These are phyloP conservation scores for Kuraishia borneana DNA, from an alignment of 805 yeast species.

Conservation along the genomic window DNA sequence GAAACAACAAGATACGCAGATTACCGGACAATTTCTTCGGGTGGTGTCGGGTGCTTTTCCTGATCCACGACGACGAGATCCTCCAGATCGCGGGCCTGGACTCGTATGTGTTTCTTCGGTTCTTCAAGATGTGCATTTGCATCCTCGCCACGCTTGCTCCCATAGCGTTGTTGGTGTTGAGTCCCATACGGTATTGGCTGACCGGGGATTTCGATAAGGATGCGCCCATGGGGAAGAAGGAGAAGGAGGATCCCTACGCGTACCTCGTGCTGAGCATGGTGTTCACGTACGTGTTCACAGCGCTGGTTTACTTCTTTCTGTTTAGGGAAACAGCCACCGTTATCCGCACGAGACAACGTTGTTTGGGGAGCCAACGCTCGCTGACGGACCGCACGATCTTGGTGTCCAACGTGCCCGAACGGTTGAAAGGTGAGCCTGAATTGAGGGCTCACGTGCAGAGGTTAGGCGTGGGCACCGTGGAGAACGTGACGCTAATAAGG, in stretches of 20 bases:
- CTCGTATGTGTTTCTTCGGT: conserved; percentile 46
- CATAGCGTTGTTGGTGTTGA: conserved; percentile 34
- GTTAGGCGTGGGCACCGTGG: conserved; percentile 45
- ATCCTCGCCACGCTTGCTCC: conserved; percentile 30
- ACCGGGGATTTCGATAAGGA: conserved; percentile 36
- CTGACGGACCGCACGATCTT: conserved; percentile 49
- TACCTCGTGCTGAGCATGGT: conserved; percentile 42
- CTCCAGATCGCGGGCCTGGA: conserved; percentile 48
- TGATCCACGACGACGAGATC: conserved; percentile 37
- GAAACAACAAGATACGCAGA: conserved; percentile 29
- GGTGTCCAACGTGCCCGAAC: conserved; percentile 41
- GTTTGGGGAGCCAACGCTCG: conserved; percentile 47
- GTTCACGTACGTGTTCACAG: conserved; percentile 44
- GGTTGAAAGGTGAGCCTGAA: conserved; percentile 28
- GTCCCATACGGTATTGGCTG: conserved; percentile 40
- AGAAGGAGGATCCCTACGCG: conserved; percentile 10
- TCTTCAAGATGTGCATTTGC: conserved; percentile 44
- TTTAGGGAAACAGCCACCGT: conserved; percentile 36
- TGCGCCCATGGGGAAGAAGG: conserved; percentile 10
- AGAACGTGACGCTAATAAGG: conserved; percentile 34
- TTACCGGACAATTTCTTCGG: conserved; percentile 39
- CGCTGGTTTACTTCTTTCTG: conserved; percentile 31
- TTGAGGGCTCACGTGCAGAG: conserved; percentile 40
- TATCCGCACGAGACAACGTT: conserved; percentile 41
- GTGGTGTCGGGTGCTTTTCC: conserved; percentile 38